phyloP scores from a whole-genome alignment of 768 basidiomycete genomes.

The Strobilomyces dryophilus region DNA sequence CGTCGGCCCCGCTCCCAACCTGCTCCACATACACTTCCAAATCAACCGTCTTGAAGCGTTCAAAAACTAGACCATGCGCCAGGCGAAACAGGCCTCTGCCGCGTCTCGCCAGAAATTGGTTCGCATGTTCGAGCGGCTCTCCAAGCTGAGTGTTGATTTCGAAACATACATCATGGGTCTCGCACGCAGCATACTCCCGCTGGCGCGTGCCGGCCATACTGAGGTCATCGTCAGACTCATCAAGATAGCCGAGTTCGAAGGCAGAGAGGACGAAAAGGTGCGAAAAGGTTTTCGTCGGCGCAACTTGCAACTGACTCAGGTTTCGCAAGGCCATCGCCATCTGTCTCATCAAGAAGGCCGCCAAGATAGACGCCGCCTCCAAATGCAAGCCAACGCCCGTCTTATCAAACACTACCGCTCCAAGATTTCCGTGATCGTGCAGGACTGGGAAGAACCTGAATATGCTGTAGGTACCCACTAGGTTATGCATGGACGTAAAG shows the following conservation, averaged over 20 bases:
- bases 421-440: constrained; percentile 75
- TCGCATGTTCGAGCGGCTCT: constrained; percentile 82
- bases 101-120: constrained; percentile 63
- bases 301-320: neutral
- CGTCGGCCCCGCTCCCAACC: constrained; percentile 79
- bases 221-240: constrained; percentile 88
- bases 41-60: constrained; percentile 91
- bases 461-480: constrained; percentile 67
- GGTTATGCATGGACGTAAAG: constrained; percentile 52
- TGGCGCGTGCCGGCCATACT: constrained; percentile 73
- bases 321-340: constrained; percentile 79
- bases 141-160: constrained; percentile 74
- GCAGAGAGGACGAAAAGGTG: constrained; percentile 92
- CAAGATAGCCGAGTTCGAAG: constrained; percentile 93
- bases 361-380: constrained; percentile 87
- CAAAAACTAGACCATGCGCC: constrained; percentile 91
- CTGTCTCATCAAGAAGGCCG: constrained; percentile 89
- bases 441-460: constrained; percentile 67
- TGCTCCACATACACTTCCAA: constrained; percentile 87
- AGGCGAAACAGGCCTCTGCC: constrained; percentile 79
- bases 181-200: constrained; percentile 67
- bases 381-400: constrained; percentile 91
- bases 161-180: constrained; percentile 80
- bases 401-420: constrained; percentile 93
- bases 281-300: neutral